Percentiles rank a stretch among this genome's conserved stretches.
These are phyloP conservation scores for Aurifilum marmelostoma DNA, from an alignment of 2,329 filamentous ascomycete species.

Conservation along the genomic window DNA sequence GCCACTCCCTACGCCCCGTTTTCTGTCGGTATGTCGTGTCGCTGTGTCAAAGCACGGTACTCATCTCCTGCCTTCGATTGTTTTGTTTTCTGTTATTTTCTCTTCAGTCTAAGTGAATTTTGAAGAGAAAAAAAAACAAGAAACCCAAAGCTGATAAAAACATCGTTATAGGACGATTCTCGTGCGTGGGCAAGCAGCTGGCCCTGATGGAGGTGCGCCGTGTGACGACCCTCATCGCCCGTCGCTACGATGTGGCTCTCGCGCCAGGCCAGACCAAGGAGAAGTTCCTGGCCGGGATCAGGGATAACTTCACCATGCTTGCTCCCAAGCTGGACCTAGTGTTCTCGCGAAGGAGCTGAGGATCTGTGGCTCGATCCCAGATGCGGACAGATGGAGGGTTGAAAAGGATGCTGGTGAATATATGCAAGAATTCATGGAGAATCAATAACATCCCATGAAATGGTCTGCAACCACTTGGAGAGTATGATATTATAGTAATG, in stretches of 20 bases:
- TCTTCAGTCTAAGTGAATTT: no score
- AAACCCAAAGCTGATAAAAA: no score
- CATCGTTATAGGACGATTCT: constrained; percentile 18
- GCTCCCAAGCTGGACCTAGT: constrained; percentile 15
- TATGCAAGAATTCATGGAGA: background rate
- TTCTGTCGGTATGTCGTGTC: constrained; percentile 21
- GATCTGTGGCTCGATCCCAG: background rate
- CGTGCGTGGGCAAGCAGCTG: constrained; percentile 26
- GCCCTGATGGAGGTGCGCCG: constrained; percentile 24
- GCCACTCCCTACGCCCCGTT: constrained; percentile 15
- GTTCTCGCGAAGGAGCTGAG: constrained; percentile 17
- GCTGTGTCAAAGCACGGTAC: background rate
- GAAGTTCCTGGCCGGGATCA: constrained; percentile 31
- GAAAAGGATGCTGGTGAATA: background rate
- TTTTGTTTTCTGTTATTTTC: background rate
- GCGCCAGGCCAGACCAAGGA: constrained; percentile 30
- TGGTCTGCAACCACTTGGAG: no score
- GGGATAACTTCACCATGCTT: constrained; percentile 31
- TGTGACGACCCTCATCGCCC: constrained; percentile 29
- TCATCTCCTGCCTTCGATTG: no score
- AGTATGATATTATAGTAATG: no score
- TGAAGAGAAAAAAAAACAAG: no score
- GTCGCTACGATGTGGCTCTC: constrained; percentile 30
- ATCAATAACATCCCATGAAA: no score
- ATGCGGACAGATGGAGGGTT: background rate